Conservation (phyloP, 116 monocot species). For the Phalaenopsis hybrid region DNA sequence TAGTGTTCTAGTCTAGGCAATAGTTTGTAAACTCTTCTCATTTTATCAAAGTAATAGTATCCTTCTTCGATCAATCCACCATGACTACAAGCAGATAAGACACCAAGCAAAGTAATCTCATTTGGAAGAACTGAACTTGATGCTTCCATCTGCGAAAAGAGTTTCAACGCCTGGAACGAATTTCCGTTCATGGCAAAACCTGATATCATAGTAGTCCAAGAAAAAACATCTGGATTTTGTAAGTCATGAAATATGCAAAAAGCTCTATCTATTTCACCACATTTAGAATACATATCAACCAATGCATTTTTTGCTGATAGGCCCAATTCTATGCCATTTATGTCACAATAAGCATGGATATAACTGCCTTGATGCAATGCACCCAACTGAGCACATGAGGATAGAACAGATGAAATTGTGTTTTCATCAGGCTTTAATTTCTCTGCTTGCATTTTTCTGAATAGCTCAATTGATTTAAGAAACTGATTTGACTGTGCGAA, state of each 20-base stretch:
- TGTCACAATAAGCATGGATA: conserved; percentile 56
- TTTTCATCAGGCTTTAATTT: conserved; percentile 46
- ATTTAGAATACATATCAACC: conserved; percentile 84
- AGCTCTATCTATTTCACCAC: conserved; percentile 62
- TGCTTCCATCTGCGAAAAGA: conserved; percentile 60
- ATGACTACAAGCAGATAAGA: conserved; percentile 71
- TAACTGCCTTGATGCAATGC: conserved; percentile 63
- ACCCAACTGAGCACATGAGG: conserved; percentile 63
- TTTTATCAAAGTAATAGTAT: conserved; percentile 39
- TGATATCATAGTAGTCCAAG: conserved; percentile 68
- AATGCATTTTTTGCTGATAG: conserved; percentile 57
- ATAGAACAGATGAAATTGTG: conserved; percentile 54
- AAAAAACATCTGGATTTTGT: conserved; percentile 44
- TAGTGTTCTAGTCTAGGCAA: conserved; percentile 58
- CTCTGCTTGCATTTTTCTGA: conserved; percentile 56
- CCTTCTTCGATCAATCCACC: conserved; percentile 62
- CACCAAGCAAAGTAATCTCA: conserved; percentile 70
- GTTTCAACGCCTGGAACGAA: conserved; percentile 35
- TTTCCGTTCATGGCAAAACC: conserved; percentile 69
- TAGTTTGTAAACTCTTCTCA: conserved; percentile 40
- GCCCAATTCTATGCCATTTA: conserved; percentile 20
- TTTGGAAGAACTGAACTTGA: conserved; percentile 37
- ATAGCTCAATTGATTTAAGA: conserved; percentile 40
- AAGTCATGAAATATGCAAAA: conserved; percentile 35
- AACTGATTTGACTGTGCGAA: conserved; percentile 32